phyloP scores from a whole-genome alignment of 2,329 filamentous ascomycete species.

The Scytalidium sp. region DNA sequence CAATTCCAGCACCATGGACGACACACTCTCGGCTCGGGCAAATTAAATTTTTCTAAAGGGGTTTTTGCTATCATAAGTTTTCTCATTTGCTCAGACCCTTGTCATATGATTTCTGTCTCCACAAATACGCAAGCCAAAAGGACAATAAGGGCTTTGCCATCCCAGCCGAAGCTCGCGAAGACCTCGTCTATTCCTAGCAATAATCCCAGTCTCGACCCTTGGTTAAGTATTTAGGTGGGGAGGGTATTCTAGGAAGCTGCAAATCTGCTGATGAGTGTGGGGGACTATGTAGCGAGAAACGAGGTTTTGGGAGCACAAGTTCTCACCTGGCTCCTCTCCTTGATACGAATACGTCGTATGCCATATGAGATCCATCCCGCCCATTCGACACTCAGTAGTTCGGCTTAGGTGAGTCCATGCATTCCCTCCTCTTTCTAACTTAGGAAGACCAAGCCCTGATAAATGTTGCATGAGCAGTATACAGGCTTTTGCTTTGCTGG shows the following conservation, averaged over 20 bases:
- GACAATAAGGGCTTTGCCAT: too few relatives aligned
- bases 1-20: background rate
- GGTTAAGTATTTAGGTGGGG: too few relatives aligned
- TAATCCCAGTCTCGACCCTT: too few relatives aligned
- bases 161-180: too few relatives aligned
- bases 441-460: background rate
- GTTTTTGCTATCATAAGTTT: too few relatives aligned
- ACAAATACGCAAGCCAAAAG: too few relatives aligned
- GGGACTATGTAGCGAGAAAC: background rate
- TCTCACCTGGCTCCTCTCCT: background rate
- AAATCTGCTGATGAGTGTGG: background rate
- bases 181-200: too few relatives aligned
- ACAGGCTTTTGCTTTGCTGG: background rate
- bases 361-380: background rate
- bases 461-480: background rate
- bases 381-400: background rate
- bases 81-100: too few relatives aligned
- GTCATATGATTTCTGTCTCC: too few relatives aligned
- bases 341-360: background rate
- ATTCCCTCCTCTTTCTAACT: background rate
- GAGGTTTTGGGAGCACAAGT: background rate
- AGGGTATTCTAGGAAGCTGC: background rate
- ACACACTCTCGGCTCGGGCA: background rate
- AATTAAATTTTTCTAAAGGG: too few relatives aligned
- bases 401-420: background rate